Percentiles rank a stretch among this genome's conserved stretches.
These are phyloP conservation scores for Oxyria digyna DNA, from an alignment of 148 eudicot genomes.

Conservation along the genomic window DNA sequence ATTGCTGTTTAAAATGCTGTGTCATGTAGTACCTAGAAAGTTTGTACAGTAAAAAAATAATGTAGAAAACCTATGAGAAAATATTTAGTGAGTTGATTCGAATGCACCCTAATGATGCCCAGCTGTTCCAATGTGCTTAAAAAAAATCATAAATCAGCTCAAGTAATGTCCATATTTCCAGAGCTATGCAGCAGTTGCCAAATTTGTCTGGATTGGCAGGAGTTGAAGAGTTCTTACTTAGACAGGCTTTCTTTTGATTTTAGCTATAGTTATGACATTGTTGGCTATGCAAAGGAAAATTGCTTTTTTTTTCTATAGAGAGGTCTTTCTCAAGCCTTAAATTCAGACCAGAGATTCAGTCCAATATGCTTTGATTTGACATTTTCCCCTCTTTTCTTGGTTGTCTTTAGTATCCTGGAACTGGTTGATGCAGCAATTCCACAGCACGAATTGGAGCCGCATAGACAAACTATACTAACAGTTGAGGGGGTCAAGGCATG, in stretches of 20 bases:
- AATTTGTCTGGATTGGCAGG: background rate
- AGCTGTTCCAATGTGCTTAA: background rate
- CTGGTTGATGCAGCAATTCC: conserved; percentile 98
- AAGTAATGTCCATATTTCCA: background rate
- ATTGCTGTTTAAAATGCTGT: background rate
- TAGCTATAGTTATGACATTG: background rate
- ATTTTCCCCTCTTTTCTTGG: background rate
- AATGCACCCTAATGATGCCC: background rate
- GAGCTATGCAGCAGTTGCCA: background rate
- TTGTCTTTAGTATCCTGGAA: conserved; percentile 49
- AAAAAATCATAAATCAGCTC: background rate
- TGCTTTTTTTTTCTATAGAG: background rate
- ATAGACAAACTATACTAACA: conserved; percentile 46
- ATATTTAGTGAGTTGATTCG: background rate
- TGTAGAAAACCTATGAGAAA: background rate
- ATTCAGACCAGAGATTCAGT: background rate
- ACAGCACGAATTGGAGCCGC: conserved; percentile 53
- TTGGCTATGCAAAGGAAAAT: background rate
- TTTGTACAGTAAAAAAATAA: background rate
- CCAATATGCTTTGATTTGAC: background rate
- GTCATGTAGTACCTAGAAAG: background rate
- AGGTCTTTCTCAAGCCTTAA: background rate
- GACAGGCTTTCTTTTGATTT: background rate
- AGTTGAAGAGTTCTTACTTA: background rate
- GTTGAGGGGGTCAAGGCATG: conserved; percentile 86